Percentiles rank a stretch among this genome's conserved stretches.
phyloP scores from a whole-genome alignment of 1,284 basidiomycete species.

The Cutaneotrichosporon curvatum region DNA sequence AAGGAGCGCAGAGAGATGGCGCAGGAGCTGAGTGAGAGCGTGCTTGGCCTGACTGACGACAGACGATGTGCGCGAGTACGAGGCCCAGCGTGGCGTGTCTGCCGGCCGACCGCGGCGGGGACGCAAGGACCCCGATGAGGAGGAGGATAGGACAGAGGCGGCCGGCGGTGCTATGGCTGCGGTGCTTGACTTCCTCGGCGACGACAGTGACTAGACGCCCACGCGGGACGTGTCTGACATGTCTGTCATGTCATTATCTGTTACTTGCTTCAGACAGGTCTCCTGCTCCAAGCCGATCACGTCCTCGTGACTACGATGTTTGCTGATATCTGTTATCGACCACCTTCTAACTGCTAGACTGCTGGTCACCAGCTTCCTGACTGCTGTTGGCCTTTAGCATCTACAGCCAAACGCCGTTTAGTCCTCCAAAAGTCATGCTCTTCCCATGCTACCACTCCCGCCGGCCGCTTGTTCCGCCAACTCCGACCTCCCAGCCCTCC shows the following conservation, averaged over 20 bases:
- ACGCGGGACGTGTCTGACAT: background rate
- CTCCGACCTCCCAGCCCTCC: too few species aligned
- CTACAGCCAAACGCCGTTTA: too few species aligned
- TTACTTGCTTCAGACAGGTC: background rate
- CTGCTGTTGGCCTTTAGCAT: too few species aligned
- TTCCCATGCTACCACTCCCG: too few species aligned
- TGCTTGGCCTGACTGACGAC: background rate
- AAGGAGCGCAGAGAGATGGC: slow-evolving; percentile 64
- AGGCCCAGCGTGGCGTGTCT: slow-evolving; percentile 34
- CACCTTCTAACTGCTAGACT: too few species aligned
- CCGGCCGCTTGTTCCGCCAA: too few species aligned
- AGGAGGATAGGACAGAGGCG: background rate
- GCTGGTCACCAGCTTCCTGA: too few species aligned
- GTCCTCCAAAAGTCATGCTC: too few species aligned
- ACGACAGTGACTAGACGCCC: slow-evolving; percentile 9
- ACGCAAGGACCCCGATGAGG: slow-evolving; percentile 4
- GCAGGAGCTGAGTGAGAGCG: slow-evolving; percentile 62
- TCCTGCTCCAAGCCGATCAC: background rate
- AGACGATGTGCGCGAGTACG: slow-evolving; percentile 48
- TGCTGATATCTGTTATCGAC: too few species aligned
- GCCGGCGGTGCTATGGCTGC: slow-evolving; percentile 11
- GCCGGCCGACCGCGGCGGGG: slow-evolving; percentile 7
- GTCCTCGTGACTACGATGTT: too few species aligned
- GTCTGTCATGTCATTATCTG: background rate
- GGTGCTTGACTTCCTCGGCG: slow-evolving; percentile 14